Percentiles rank a stretch among this genome's conserved stretches.
Conservation (phyloP, 345 rosid genomes). For the Garcia nutans region DNA sequence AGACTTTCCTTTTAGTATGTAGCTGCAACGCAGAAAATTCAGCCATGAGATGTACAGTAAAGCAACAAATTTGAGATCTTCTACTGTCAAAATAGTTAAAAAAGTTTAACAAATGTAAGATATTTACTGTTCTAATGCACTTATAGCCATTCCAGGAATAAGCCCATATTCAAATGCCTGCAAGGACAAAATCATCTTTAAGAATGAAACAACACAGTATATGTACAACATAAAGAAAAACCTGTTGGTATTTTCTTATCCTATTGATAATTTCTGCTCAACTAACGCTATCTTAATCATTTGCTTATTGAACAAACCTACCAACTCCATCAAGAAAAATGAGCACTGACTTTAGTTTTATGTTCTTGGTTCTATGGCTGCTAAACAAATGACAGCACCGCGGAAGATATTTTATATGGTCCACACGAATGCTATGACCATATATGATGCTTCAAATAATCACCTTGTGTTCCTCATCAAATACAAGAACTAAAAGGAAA, state of each 20-base stretch:
- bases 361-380: neutral
- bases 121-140: conserved; percentile 82
- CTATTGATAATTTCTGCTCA: neutral
- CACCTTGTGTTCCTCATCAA: neutral
- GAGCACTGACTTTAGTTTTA: neutral
- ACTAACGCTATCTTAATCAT: neutral
- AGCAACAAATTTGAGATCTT: conserved; percentile 8
- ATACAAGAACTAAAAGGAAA: neutral
- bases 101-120: conserved; percentile 13
- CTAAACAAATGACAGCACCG: neutral
- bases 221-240: neutral
- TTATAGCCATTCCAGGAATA: conserved; percentile 76
- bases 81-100: neutral
- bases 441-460: neutral
- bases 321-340: neutral
- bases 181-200: conserved; percentile 20
- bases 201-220: conserved; percentile 17
- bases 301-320: neutral
- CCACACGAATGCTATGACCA: neutral
- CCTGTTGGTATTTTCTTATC: neutral
- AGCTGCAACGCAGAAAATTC: conserved; percentile 47
- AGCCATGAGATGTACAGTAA: conserved; percentile 7
- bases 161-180: conserved; percentile 91
- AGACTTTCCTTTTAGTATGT: conserved; percentile 67
- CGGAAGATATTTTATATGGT: neutral